These are phyloP conservation scores for Claviceps capensis DNA, from an alignment of 2,329 filamentous ascomycete genomes.

Conservation along the genomic window DNA sequence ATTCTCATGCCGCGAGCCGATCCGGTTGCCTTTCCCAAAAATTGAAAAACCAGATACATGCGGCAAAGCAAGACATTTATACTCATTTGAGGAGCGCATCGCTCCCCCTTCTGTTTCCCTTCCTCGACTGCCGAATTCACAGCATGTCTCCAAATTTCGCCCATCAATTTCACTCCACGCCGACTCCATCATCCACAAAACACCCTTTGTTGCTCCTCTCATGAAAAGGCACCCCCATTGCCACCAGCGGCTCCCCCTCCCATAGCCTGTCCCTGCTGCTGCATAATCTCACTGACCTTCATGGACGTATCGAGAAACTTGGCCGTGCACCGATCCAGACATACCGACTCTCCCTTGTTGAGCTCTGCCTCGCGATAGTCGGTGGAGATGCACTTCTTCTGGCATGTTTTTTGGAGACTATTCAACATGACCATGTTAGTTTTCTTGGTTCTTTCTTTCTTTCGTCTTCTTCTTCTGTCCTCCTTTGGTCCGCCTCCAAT, in stretches of 20 bases:
- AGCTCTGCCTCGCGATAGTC: conserved; percentile 93
- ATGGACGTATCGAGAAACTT: conserved; percentile 99
- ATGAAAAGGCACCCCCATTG: conserved; percentile 24
- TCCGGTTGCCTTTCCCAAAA: no score
- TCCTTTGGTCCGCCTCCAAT: background rate
- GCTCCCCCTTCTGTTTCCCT: background rate
- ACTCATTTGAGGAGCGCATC: background rate
- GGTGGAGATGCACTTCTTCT: conserved; percentile 81
- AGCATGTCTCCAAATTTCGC: background rate
- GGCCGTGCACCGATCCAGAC: conserved; percentile 88
- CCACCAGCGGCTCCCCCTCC: conserved; percentile 26
- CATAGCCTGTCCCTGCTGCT: conserved; percentile 63
- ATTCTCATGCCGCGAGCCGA: background rate
- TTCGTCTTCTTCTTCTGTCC: background rate
- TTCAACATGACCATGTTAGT: background rate
- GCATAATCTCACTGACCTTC: conserved; percentile 95
- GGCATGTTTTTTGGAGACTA: conserved; percentile 79
- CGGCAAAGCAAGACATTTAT: background rate
- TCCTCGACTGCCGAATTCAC: background rate
- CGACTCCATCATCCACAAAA: background rate
- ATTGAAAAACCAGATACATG: background rate
- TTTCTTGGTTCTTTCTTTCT: background rate
- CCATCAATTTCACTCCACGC: background rate
- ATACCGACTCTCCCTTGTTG: conserved; percentile 98
- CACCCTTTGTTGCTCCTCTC: conserved; percentile 1